Percentiles rank a stretch among this genome's conserved stretches.
Evolutionary conservation across 1,139 yeast species (phyloP).

Genomic region (Nakaseomyces bracarensis): DNA sequence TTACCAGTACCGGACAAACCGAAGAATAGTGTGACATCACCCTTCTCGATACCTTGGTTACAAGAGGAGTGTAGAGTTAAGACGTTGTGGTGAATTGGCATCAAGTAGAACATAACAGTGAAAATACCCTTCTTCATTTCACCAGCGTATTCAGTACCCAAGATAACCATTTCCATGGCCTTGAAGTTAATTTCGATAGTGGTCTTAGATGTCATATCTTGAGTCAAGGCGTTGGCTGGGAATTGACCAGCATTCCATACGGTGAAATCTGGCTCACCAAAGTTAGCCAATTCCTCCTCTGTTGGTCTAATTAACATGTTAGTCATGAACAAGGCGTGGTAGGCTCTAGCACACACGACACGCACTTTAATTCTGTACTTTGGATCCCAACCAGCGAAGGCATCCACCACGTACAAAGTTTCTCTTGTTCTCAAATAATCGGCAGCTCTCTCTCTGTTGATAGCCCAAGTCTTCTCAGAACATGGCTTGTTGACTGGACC

Average conservation of each 20-base stretch:
- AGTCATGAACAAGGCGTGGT: constrained; percentile 96
- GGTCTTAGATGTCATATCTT: constrained; percentile 95
- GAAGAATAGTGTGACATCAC: constrained; percentile 80
- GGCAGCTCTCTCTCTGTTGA: constrained; percentile 92
- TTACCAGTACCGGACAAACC: constrained; percentile 98
- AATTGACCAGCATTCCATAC: constrained; percentile 98
- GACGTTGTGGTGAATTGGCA: constrained; percentile 91
- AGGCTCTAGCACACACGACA: constrained; percentile 96
- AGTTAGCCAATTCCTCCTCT: constrained; percentile 74
- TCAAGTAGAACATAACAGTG: constrained; percentile 97
- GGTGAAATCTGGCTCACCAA: constrained; percentile 97
- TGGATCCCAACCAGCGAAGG: constrained; percentile 99
- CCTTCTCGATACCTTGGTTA: constrained; percentile 67
- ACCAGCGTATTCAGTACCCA: constrained; percentile 98
- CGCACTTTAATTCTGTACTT: constrained; percentile 94
- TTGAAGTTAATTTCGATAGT: constrained; percentile 95
- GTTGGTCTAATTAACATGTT: constrained; percentile 97
- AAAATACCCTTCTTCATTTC: constrained; percentile 99
- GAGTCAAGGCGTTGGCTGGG: constrained; percentile 95
- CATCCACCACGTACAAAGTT: constrained; percentile 90
- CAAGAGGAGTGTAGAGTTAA: constrained; percentile 93
- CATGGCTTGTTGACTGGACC: constrained; percentile 97
- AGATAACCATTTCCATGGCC: constrained; percentile 96
- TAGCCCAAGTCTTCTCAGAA: constrained; percentile 90
- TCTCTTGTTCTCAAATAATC: constrained; percentile 96